Conservation (phyloP, 2,329 filamentous ascomycete species). For the Arthroderma sp. region DNA sequence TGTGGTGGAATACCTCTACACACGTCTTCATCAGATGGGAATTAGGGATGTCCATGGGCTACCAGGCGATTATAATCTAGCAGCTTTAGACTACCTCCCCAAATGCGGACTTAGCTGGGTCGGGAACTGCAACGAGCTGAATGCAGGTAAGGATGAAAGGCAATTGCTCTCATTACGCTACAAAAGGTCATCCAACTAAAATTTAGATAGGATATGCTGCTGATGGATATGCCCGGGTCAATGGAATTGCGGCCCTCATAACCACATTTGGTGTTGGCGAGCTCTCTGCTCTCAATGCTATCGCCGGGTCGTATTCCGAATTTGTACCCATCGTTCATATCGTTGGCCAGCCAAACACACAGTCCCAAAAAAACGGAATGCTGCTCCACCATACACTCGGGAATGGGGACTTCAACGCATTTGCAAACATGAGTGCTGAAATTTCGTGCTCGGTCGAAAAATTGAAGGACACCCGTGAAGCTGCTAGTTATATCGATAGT, state of each 20-base stretch:
- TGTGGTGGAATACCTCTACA: constrained; percentile 38
- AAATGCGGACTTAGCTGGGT: constrained; percentile 50
- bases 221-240: constrained; percentile 60
- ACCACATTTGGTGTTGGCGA: constrained; percentile 62
- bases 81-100: constrained; percentile 52
- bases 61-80: constrained; percentile 55
- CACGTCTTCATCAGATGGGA: constrained; percentile 36
- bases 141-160: constrained; percentile 43
- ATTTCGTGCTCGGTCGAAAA: constrained; percentile 40
- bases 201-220: constrained; percentile 50
- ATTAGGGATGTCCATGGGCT: constrained; percentile 39
- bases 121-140: constrained; percentile 57
- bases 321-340: constrained; percentile 54
- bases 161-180: neutral
- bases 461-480: constrained; percentile 32
- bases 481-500: constrained; percentile 39
- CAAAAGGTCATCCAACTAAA: no score
- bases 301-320: constrained; percentile 63
- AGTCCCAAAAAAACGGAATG: constrained; percentile 30
- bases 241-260: constrained; percentile 53
- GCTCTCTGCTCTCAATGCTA: constrained; percentile 56
- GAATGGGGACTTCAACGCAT: constrained; percentile 42
- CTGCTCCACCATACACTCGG: constrained; percentile 55
- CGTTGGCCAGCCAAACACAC: constrained; percentile 39
- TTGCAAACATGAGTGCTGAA: constrained; percentile 36